Conservation (phyloP, 345 rosid species). For the Viola odorata region DNA sequence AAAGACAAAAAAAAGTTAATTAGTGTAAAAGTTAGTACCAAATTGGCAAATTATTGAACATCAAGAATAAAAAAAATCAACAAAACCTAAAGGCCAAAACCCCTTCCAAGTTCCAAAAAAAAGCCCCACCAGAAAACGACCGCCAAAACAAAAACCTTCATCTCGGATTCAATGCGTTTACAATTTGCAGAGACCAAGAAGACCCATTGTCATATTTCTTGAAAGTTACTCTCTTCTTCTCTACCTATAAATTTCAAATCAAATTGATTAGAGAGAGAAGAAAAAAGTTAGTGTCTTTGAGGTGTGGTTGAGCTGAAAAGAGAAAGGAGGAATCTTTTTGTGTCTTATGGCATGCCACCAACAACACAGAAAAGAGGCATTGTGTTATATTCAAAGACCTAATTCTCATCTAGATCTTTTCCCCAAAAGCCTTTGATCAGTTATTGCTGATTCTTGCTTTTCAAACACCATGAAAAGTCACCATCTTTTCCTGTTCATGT, state of each 20-base stretch:
- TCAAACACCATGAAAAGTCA: conserved; percentile 37
- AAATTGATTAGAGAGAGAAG: conserved; percentile 11
- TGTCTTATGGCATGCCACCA: conserved; percentile 27
- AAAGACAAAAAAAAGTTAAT: too few relatives aligned
- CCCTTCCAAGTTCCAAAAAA: neutral
- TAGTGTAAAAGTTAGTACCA: too few relatives aligned
- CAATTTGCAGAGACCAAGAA: neutral
- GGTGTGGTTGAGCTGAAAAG: conserved; percentile 6
- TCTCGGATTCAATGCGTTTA: too few relatives aligned
- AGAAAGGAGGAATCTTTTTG: conserved; percentile 22
- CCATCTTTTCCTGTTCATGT: conserved; percentile 22
- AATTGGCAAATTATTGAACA: too few relatives aligned
- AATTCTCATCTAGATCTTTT: conserved; percentile 11
- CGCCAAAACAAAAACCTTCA: conserved; percentile 19
- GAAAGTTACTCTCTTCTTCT: neutral
- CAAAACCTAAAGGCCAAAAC: neutral
- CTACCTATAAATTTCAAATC: neutral
- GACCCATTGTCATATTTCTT: neutral
- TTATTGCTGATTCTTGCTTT: conserved; percentile 15
- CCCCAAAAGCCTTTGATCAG: conserved; percentile 3
- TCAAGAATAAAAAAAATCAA: neutral
- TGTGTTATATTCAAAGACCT: conserved; percentile 16
- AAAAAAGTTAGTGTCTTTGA: neutral
- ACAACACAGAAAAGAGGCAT: conserved; percentile 8
- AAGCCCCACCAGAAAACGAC: conserved; percentile 28